Conservation (phyloP, 2,329 filamentous ascomycete species). For the Byssoonygena ceratinophila region DNA sequence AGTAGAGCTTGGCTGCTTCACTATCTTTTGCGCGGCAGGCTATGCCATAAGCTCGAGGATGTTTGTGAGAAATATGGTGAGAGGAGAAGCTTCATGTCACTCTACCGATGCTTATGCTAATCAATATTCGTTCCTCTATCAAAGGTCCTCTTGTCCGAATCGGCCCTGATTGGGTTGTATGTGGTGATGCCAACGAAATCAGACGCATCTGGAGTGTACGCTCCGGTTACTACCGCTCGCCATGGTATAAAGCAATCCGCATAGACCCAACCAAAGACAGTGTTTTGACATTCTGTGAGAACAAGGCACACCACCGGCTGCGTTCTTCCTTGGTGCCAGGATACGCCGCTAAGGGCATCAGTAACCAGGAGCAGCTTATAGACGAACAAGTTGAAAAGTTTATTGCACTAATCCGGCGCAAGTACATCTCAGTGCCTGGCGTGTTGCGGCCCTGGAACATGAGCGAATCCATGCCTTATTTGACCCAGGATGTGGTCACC, state of each 20-base stretch:
- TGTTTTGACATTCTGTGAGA: background rate
- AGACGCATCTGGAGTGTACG: conserved; percentile 5
- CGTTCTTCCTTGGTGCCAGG: conserved; percentile 36
- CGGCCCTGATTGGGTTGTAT: background rate
- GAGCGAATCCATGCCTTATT: conserved; percentile 42
- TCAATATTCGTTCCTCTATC: background rate
- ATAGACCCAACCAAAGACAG: conserved; percentile 2
- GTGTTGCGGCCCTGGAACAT: conserved; percentile 34
- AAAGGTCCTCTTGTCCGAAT: conserved; percentile 1
- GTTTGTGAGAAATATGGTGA: conserved; percentile 1
- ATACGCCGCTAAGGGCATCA: conserved; percentile 45
- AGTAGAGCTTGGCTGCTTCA: background rate
- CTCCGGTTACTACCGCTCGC: conserved; percentile 5
- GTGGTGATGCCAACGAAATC: background rate
- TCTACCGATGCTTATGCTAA: background rate
- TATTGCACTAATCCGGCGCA: conserved; percentile 40
- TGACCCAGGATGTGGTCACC: conserved; percentile 49
- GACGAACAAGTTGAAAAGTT: conserved; percentile 41
- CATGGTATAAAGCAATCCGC: conserved; percentile 1
- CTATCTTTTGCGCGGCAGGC: background rate
- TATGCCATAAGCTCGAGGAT: background rate
- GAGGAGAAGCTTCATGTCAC: background rate
- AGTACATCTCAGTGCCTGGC: conserved; percentile 32
- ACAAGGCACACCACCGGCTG: background rate
- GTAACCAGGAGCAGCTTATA: conserved; percentile 40